These are phyloP conservation scores for Vickermania ingenoplastis DNA, from an alignment of 208 protist genomes.

Conservation along the genomic window DNA sequence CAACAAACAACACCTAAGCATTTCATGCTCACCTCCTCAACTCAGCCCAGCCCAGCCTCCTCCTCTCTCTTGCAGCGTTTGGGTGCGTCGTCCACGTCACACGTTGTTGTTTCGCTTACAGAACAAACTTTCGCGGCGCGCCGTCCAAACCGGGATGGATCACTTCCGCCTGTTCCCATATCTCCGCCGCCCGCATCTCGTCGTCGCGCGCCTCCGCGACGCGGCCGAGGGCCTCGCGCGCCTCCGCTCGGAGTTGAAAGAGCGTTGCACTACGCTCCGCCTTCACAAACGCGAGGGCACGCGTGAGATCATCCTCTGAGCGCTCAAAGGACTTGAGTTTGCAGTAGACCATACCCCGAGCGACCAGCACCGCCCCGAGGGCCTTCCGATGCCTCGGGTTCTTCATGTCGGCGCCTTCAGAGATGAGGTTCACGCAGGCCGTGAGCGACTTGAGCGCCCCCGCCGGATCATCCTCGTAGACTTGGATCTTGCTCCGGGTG, in stretches of 20 bases:
- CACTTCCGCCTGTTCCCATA: slow-evolving; percentile 83
- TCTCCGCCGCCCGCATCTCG: slow-evolving; percentile 73
- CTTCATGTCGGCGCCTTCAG: slow-evolving; percentile 51
- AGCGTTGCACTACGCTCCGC: slow-evolving; percentile 61
- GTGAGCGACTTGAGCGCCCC: slow-evolving; percentile 83
- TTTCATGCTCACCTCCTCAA: not conserved
- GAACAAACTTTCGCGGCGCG: slow-evolving; percentile 71
- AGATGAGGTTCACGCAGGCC: slow-evolving; percentile 57
- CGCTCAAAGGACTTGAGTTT: slow-evolving; percentile 73
- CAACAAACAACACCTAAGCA: not conserved
- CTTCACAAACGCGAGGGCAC: slow-evolving; percentile 72
- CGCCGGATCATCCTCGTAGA: slow-evolving; percentile 79
- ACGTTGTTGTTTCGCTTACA: too few relatives aligned
- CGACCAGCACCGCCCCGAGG: slow-evolving; percentile 67
- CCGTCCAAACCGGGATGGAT: slow-evolving; percentile 69
- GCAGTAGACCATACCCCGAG: slow-evolving; percentile 78
- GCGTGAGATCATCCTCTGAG: slow-evolving; percentile 75
- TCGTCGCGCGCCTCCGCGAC: slow-evolving; percentile 79
- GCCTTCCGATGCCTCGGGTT: slow-evolving; percentile 72
- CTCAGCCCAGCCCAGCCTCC: too few relatives aligned
- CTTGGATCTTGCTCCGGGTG: slow-evolving; percentile 79
- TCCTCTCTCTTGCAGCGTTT: too few relatives aligned
- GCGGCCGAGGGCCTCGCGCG: slow-evolving; percentile 62
- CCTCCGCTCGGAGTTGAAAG: slow-evolving; percentile 82
- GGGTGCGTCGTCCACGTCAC: too few relatives aligned